Base-by-base conservation (phyloP, 306 rosid genomes). In the Urtica urens region DNA sequence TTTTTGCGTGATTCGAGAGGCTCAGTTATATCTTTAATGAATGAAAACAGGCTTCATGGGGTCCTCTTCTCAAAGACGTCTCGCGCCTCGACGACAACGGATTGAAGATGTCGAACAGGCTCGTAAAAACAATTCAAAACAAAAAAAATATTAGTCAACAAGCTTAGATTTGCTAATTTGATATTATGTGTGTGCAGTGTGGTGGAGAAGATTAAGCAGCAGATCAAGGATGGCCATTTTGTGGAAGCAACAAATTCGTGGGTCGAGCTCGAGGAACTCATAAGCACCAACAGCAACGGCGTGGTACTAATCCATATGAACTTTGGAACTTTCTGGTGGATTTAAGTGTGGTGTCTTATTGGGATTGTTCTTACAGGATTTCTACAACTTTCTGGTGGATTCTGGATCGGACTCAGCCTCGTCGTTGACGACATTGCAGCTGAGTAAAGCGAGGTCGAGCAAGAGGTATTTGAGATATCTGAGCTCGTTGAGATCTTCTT, bases 21-120 rank as follows among this genome's bases (percentile, higher is more conserved):
- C n/a, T n/a, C n/a, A n/a, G n/a, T n/a, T n/a, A n/a, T n/a, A n/a
- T n/a, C n/a, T n/a, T n/a, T n/a, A n/a, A n/a, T n/a, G n/a, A 21
- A 16, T 25, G 16, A 18, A 50, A 31, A 37, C 70, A 90, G 99
- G 46, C 67, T 35, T 79, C 99, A 29, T 90, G 99, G 99, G 99
- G 92, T 65, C 92, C 94, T 55, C 92, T 90, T 53, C 95, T 90
- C 27, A 79, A 81, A 67, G 95, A 85, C 34, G 55, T 90, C 13
- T 90, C 99, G 7, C 43, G 99, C 25, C 65, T 90, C 19, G 95
- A 77, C 24, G 72, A 73, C 49, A 68, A 55, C 38, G 87, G 92
- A 21, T 46, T 81, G 41, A 62, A 71, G 61, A 29, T 40, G 49
- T 72, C 94, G 55, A 69, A 79, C 77, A 63, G 73, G 96, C 78